Base-by-base conservation (phyloP, 1,284 basidiomycete genomes). In the Kalmanozyma brasiliensis region DNA sequence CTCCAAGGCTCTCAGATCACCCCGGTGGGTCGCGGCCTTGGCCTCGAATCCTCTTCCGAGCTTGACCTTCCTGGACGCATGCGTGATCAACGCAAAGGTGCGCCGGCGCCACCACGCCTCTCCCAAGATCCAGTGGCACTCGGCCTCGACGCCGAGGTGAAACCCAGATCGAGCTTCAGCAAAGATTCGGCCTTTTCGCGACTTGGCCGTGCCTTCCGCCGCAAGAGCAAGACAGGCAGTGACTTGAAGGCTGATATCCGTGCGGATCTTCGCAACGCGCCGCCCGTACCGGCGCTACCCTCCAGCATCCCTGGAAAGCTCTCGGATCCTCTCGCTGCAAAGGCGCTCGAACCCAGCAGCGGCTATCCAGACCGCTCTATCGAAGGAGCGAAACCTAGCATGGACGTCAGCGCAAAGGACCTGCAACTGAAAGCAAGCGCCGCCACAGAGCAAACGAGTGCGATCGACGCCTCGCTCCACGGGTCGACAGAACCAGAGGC, bases 151-250 rank as follows among this genome's bases (percentile, higher is more conserved):
- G 61, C 64, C 8, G 67, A 70, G 43, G 42, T 65, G 36, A 29
- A 23, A 41, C 52, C 52, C 14, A 38, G 26, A 14, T 13, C 48
- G 11, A 36, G 22, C 19, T 14, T 30, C n/a, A 22, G 38, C 32
- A 64, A 53, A n/a, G 53, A 64, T 16, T 65, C 67, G 11, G 67
- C 67, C 24, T 65, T 70, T 48, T 44, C 67, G 10, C 57, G 61
- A 4, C 47, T 70, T 6, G 65, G 65, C 23, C 59, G 65, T 26
- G 65, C 65, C 19, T 65, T 70, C 23, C 61, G 67, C 17, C 67
- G 67, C 42, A 70, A 65, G 47, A 65, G 61, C 61, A 70, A 70
- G 42, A 53, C 61, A 10, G 61, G 67, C 22, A 51, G 46, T 44
- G 67, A 69, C 20, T 22, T 56, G 34, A 59, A 37, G 35, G 56